These are phyloP conservation scores for Penicillium freii DNA, from an alignment of 2,329 filamentous ascomycete species.

Conservation along the genomic window DNA sequence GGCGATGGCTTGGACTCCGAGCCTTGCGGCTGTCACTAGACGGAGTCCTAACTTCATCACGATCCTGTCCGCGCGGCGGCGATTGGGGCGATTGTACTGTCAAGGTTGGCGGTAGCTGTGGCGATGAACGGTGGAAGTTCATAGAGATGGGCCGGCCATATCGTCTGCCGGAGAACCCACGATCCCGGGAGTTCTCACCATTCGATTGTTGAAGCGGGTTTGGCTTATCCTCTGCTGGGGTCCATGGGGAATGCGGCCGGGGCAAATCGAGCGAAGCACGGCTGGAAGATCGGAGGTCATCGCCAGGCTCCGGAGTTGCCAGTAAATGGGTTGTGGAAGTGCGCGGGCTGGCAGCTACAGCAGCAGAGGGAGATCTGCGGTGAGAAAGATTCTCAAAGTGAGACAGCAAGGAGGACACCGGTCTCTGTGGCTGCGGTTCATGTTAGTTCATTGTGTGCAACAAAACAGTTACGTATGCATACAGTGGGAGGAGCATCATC, in stretches of 20 bases:
- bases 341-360: constrained; percentile 26
- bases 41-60: constrained; percentile 46
- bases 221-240: constrained; percentile 23
- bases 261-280: constrained; percentile 46
- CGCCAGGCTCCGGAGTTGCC: constrained; percentile 32
- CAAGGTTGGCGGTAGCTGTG: constrained; percentile 43
- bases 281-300: constrained; percentile 30
- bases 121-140: constrained; percentile 40
- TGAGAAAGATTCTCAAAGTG: constrained; percentile 50
- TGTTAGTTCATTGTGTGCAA: constrained; percentile 17
- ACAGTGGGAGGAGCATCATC: constrained; percentile 41
- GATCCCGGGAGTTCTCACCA: constrained; percentile 25
- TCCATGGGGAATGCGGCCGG: constrained; percentile 42
- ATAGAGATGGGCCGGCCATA: constrained; percentile 53
- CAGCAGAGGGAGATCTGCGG: constrained; percentile 32
- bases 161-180: constrained; percentile 56
- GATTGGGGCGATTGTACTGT: constrained; percentile 47
- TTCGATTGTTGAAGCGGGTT: constrained; percentile 23
- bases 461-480: constrained; percentile 21
- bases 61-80: constrained; percentile 35
- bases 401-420: constrained; percentile 50
- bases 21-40: constrained; percentile 60
- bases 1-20: constrained; percentile 27
- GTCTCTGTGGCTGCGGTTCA: constrained; percentile 35
- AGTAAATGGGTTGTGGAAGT: constrained; percentile 31